These are phyloP conservation scores for Populus euphratica DNA, from an alignment of 345 rosid species.

Conservation along the genomic window DNA sequence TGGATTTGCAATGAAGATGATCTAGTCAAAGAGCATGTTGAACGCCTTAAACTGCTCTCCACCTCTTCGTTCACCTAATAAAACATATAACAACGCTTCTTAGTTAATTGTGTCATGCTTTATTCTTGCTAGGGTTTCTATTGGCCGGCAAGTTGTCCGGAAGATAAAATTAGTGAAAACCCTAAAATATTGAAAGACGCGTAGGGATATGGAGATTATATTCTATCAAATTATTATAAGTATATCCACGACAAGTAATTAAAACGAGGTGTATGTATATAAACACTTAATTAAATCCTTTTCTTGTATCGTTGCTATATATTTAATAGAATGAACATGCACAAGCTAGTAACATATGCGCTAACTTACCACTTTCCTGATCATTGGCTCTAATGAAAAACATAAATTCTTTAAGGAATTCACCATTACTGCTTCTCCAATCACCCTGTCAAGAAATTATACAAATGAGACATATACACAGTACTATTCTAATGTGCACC, in stretches of 20 bases:
- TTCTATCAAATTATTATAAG: neutral
- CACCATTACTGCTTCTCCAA: slow-evolving; percentile 49
- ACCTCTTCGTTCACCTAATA: slow-evolving; percentile 76
- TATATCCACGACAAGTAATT: neutral
- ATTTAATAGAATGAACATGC: neutral
- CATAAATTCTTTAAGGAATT: slow-evolving; percentile 42
- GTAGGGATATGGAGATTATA: neutral
- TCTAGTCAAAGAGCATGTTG: slow-evolving; percentile 28
- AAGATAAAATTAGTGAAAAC: neutral
- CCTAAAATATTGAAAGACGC: neutral
- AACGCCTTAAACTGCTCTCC: slow-evolving; percentile 43
- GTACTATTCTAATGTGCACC: neutral
- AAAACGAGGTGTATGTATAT: neutral
- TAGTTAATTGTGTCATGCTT: too few species aligned
- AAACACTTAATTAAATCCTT: too few species aligned
- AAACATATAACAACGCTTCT: neutral
- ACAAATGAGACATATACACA: neutral
- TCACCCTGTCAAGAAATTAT: slow-evolving; percentile 39
- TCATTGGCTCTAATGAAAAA: slow-evolving; percentile 69
- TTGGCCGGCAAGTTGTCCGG: neutral
- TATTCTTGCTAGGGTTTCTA: neutral
- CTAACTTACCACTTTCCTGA: slow-evolving; percentile 68
- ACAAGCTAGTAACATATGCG: neutral
- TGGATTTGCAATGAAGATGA: slow-evolving; percentile 48
- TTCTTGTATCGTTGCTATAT: neutral